Evolutionary conservation across 345 rosid genomes (phyloP), one percentile per base, ranked within the genome.

Genomic region (Euphorbia peplus): DNA sequence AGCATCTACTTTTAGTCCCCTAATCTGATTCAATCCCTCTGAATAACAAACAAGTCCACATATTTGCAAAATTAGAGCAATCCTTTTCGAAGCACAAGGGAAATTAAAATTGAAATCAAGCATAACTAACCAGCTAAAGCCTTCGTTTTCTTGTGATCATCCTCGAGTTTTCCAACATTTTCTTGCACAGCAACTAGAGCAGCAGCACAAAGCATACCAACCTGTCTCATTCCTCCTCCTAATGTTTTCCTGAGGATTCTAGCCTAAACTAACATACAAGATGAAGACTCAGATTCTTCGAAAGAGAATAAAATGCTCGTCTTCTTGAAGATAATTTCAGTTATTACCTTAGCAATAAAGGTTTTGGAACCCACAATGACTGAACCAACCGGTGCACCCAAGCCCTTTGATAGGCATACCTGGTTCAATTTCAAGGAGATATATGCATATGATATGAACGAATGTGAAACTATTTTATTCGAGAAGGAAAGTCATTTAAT

Each of bases 181-280:
- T 95, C 88, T 61, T 79, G 84, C 50, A 95, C 67, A 8, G 95
- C 95, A 37, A 91, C 89, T 55, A 91, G 73, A 28, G 92, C 99
- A 2, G 96, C 95, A 1, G 95, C 91, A 51, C 96, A 91, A 32
- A 95, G 83, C 72, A 89, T 74, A 18, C 99, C 98, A 0, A 88
- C 64, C 78, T 88, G 99, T 76, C 97, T 84, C 99, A 95, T 91
- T 63, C 98, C 98, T 25, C 99, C 99, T 22, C 97, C 99, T 71
- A 91, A 73, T 63, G 99, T 90, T 76, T 95, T 95, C 79, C 96
- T 80, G 32, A 95, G 82, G 74, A 82, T 82, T 83, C 83, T 87
- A 66, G 99, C 96, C 99, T 91, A n/a, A 60, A 54, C 48, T 50
- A 73, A 32, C 14, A 54, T 8, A 68, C 4, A 63, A 7, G 37